Percentiles rank a stretch among this genome's conserved stretches.
These are phyloP conservation scores for Ilex paraguariensis DNA, from an alignment of 305 asterid species.

Conservation along the genomic window DNA sequence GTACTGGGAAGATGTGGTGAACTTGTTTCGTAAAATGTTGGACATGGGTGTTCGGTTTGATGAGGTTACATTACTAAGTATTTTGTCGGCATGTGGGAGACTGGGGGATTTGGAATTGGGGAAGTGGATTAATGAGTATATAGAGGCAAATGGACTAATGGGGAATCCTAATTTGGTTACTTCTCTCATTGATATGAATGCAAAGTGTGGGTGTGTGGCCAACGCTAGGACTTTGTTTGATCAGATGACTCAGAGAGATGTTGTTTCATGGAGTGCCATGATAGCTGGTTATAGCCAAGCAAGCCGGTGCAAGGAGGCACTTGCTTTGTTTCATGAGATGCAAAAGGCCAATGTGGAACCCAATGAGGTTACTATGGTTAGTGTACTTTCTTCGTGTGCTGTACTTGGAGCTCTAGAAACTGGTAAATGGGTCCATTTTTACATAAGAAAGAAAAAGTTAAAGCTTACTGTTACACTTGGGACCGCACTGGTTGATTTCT, in stretches of 20 bases:
- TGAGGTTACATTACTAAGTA: conserved; percentile 32
- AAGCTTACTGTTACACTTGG: conserved; percentile 34
- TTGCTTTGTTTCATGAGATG: conserved; percentile 36
- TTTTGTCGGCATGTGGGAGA: conserved; percentile 44
- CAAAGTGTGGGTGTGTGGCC: conserved; percentile 36
- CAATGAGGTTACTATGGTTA: conserved; percentile 43
- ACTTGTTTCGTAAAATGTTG: conserved; percentile 26
- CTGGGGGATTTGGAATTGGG: conserved; percentile 38
- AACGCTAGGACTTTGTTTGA: conserved; percentile 34
- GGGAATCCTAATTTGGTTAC: conserved; percentile 27
- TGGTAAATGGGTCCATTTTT: conserved; percentile 44
- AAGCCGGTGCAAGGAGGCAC: conserved; percentile 28
- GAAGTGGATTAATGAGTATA: conserved; percentile 32
- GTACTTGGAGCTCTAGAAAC: conserved; percentile 44
- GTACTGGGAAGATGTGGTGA: conserved; percentile 31
- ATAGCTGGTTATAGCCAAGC: conserved; percentile 36
- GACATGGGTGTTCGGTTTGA: conserved; percentile 19
- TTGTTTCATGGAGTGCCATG: conserved; percentile 51
- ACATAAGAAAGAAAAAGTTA: conserved; percentile 28
- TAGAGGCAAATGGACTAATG: conserved; percentile 26
- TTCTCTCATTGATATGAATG: conserved; percentile 41
- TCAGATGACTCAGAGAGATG: conserved; percentile 27
- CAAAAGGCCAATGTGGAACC: conserved; percentile 36
- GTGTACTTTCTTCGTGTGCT: conserved; percentile 41
- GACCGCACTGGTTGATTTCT: conserved; percentile 39